phyloP scores from a whole-genome alignment of 1,284 basidiomycete genomes.

The Cutaneotrichosporon sp. region DNA sequence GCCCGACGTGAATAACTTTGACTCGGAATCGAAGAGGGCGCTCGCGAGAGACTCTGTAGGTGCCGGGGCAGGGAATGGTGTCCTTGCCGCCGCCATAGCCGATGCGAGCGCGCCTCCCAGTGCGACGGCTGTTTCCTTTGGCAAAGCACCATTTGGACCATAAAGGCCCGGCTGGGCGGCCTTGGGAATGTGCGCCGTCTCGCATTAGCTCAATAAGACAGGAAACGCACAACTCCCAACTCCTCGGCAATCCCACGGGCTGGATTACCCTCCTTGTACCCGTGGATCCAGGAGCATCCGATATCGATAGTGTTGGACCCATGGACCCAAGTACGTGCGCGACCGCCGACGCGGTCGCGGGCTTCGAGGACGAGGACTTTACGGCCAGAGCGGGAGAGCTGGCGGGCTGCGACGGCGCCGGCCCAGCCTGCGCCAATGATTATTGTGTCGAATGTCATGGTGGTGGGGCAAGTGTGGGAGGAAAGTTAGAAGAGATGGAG shows the following conservation, averaged over 20 bases:
- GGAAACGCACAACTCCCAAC: constrained; percentile 47
- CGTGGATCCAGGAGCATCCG: constrained; percentile 58
- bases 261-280: constrained; percentile 56
- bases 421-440: constrained; percentile 58
- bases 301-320: constrained; percentile 49
- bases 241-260: constrained; percentile 51
- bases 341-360: constrained; percentile 55
- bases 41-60: constrained; percentile 41
- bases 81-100: constrained; percentile 38
- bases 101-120: constrained; percentile 39
- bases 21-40: constrained; percentile 46
- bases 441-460: constrained; percentile 47
- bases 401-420: constrained; percentile 54
- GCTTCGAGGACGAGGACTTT: constrained; percentile 57
- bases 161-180: constrained; percentile 43
- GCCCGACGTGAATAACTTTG: constrained; percentile 32
- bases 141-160: constrained; percentile 42
- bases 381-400: constrained; percentile 51
- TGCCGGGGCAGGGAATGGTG: constrained; percentile 39
- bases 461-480: not conserved
- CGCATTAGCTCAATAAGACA: not conserved
- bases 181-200: constrained; percentile 45
- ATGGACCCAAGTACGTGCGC: constrained; percentile 53
- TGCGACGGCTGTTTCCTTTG: constrained; percentile 22
- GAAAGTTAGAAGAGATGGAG: not conserved